These are phyloP conservation scores for Chiua virens DNA, from an alignment of 768 basidiomycete genomes.

Conservation along the genomic window DNA sequence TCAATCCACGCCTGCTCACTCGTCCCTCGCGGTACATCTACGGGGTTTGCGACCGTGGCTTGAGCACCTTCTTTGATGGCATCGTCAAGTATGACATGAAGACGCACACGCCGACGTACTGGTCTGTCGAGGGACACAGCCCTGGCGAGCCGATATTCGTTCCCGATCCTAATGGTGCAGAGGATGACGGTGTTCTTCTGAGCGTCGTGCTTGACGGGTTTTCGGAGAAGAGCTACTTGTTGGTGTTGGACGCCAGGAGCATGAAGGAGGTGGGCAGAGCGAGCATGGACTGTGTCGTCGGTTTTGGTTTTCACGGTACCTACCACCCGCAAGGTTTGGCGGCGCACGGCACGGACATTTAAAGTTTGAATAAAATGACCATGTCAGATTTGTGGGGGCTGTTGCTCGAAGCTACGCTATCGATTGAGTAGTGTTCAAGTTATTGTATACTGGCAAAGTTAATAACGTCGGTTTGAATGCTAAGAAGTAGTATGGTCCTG, in stretches of 20 bases:
- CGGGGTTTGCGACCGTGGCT: conserved; percentile 26
- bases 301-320: conserved; percentile 39
- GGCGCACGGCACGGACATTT: conserved; percentile 18
- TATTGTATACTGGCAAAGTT: no score
- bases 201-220: conserved; percentile 37
- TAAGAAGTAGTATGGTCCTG: no score
- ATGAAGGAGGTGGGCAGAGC: conserved; percentile 40
- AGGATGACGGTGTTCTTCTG: conserved; percentile 39
- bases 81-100: conserved; percentile 38
- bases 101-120: conserved; percentile 21
- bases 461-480: no score
- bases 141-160: conserved; percentile 41
- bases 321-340: conserved; percentile 17
- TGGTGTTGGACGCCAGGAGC: conserved; percentile 36
- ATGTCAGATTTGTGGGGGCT: no score
- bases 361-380: not conserved
- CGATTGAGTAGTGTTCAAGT: no score
- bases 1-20: conserved; percentile 33
- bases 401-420: no score
- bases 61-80: conserved; percentile 35
- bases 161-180: conserved; percentile 26
- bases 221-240: conserved; percentile 32
- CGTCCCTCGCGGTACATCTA: conserved; percentile 35
- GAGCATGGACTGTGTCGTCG: conserved; percentile 31
- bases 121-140: conserved; percentile 30